Evolutionary conservation across 1,284 basidiomycete species (phyloP), one percentile per base, ranked within the genome.

Genomic region (Violaceomyces palustris): DNA sequence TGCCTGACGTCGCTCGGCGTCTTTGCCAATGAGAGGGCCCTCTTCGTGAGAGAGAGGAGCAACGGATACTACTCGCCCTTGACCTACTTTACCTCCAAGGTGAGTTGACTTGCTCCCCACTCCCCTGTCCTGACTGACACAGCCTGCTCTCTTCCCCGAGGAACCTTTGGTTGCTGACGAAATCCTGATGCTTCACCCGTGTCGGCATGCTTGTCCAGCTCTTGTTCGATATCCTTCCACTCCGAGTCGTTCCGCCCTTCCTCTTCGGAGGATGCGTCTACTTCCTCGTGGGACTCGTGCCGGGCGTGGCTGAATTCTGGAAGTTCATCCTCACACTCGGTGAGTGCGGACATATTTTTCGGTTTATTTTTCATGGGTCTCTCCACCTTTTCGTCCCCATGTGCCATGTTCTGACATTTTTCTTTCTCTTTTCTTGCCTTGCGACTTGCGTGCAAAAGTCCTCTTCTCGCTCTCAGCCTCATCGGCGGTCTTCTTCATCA

Each of bases 61-160:
- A 98, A 98, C 63, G 91, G 92, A 4, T 98, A 98, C 74, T 97
- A 98, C 73, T 86, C 87, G 0, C 86, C 93, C 0, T 83, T 90
- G 67, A 92, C 90, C 3, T 98, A 97, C 78, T 97, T 98, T 75
- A 78, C 87, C 1, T 89, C 90, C 50, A 97, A 96, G 80, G 85
- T 80, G 52, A 27, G 32, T 35, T 19, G n/a, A n/a, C n/a, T n/a
- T n/a, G n/a, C n/a, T n/a, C n/a, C n/a, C n/a, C n/a, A n/a, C n/a
- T n/a, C n/a, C n/a, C n/a, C n/a, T n/a, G n/a, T n/a, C n/a, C n/a
- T n/a, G n/a, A n/a, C n/a, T n/a, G n/a, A n/a, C n/a, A n/a, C n/a
- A n/a, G n/a, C n/a, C n/a, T n/a, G n/a, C n/a, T n/a, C n/a, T n/a
- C n/a, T n/a, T n/a, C n/a, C n/a, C n/a, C n/a, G n/a, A n/a, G n/a